These are phyloP conservation scores for Nidularia sp. DNA, from an alignment of 768 basidiomycete species.

Conservation along the genomic window DNA sequence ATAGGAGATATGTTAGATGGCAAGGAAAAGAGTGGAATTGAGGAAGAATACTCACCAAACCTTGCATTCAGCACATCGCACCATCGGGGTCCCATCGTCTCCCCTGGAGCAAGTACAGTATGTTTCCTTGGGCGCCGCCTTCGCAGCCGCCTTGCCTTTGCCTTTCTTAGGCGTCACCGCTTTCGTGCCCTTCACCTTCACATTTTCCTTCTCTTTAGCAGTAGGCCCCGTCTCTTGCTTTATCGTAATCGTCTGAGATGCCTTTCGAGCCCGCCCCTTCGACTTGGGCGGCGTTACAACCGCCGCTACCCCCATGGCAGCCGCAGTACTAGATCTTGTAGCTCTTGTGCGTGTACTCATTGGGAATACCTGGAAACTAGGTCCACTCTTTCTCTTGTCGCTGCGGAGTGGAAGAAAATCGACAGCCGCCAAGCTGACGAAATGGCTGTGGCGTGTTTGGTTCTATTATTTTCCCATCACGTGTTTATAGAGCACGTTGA, in stretches of 20 bases:
- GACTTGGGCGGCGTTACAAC: conserved; percentile 4
- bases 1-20: background rate
- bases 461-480: background rate
- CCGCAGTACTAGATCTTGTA: background rate
- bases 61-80: conserved; percentile 64
- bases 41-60: conserved; percentile 54
- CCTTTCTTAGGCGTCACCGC: conserved; percentile 8
- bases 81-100: conserved; percentile 82
- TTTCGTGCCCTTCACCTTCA: conserved; percentile 13
- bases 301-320: background rate
- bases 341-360: background rate
- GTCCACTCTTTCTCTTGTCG: background rate
- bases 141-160: conserved; percentile 4
- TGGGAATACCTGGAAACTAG: too few relatives aligned
- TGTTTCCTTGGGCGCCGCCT: conserved; percentile 16
- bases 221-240: conserved; percentile 7
- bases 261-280: too few relatives aligned
- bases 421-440: background rate
- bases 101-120: conserved; percentile 65
- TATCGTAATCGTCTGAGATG: conserved; percentile 9
- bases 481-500: background rate
- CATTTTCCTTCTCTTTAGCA: conserved; percentile 22
- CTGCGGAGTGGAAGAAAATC: background rate
- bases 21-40: conserved; percentile 4
- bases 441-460: background rate